Evolutionary conservation across 495 filamentous ascomycete genomes (phyloP), one percentile per base, ranked within the genome.

Genomic region (Hypomontagnella submonticulosa): DNA sequence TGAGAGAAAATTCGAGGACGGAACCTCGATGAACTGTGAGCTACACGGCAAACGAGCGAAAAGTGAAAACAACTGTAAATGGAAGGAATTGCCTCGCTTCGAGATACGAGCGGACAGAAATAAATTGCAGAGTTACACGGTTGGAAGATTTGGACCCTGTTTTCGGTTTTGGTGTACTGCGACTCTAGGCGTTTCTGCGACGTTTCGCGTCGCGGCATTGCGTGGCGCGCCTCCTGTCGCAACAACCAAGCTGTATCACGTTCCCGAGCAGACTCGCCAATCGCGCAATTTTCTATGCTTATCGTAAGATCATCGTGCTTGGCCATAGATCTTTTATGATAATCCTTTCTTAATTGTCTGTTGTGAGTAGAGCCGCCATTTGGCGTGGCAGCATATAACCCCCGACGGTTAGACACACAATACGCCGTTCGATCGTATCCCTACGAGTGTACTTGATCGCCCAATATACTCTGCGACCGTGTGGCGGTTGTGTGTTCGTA

Each of bases 191-290:
- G 60, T 63, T 42, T 61, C 54, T 32, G 59, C 54, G 54, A 64
- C 49, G 54, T 68, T 63, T 63, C 55, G 46, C 36, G 49, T 68
- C 53, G 53, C 51, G 18, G 46, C 34, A n/a, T 53, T 34, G 23
- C 53, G 58, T 43, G n/a, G 63, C 50, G 8, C 38, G 10, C 12
- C 41, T 41, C 55, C 44, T 54, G n/a, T 54, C 19, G 18, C 27
- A 34, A 11, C 13, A 19, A 53, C 61, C 16, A 38, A 32, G 60
- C 37, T 23, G 37, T 55, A 48, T 49, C 48, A 59, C n/a, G 44
- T 54, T 32, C 27, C 33, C 41, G n/a, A 33, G 36, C 34, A 12
- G n/a, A 12, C 27, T 44, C 52, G 46, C 46, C 16, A 51, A 57
- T 49, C 59, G 49, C 33, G 27, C 47, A 32, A 47, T 57, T 41